These are phyloP conservation scores for Sclerotinia glacialis DNA, from an alignment of 2,329 filamentous ascomycete species.

Conservation along the genomic window DNA sequence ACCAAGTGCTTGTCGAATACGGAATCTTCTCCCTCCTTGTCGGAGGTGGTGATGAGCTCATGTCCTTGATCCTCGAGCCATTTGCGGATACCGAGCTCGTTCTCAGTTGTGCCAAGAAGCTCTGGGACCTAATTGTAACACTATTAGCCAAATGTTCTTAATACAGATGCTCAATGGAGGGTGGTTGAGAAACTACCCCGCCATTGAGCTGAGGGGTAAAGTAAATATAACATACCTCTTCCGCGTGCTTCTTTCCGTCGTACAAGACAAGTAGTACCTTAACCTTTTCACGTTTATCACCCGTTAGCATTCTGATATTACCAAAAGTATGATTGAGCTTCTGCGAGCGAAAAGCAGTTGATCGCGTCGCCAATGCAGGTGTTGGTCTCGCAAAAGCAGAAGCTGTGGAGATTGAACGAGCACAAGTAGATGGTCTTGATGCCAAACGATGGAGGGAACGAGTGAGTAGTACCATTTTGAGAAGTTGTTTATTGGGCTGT, in stretches of 20 bases:
- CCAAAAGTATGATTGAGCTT: conserved; percentile 29
- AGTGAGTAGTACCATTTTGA: conserved; percentile 50
- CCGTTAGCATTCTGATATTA: conserved; percentile 39
- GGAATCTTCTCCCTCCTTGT: conserved; percentile 94
- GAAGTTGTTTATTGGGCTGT: conserved; percentile 21
- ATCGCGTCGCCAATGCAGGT: conserved; percentile 16
- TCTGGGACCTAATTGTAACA: conserved; percentile 59
- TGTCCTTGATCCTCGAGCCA: conserved; percentile 98
- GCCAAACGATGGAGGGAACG: conserved; percentile 36
- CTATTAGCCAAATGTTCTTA: conserved; percentile 10
- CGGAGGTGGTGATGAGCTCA: conserved; percentile 92
- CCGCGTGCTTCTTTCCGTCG: conserved; percentile 82
- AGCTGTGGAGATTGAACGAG: conserved; percentile 26
- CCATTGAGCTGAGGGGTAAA: conserved; percentile 13
- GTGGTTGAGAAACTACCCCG: conserved; percentile 2
- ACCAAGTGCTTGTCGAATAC: conserved; percentile 94
- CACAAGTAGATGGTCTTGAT: conserved; percentile 23
- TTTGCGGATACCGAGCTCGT: conserved; percentile 94
- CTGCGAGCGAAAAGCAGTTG: conserved; percentile 2
- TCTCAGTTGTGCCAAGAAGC: conserved; percentile 86
- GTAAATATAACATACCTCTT: conserved; percentile 52
- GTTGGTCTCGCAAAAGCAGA: conserved; percentile 30
- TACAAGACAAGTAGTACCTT: conserved; percentile 94
- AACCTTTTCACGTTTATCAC: conserved; percentile 57
- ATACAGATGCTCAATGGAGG: conserved; percentile 22